Evolutionary conservation across 192 early-diverging fungal genomes (phyloP).

Genomic region (Pecoramyces ruminantium): DNA sequence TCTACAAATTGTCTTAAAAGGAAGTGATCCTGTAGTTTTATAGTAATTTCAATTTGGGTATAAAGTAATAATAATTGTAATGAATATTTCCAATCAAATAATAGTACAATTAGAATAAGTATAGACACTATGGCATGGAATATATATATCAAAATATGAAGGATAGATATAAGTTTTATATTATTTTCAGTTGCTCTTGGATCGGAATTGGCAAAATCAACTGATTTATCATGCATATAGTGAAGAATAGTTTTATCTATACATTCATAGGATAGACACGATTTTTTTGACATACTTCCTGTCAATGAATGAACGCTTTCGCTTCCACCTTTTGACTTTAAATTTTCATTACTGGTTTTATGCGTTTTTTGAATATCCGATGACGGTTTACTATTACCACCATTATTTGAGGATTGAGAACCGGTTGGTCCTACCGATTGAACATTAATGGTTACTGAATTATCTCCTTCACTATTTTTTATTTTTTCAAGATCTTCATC

Average conservation of each 20-base stretch:
- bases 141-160: not conserved
- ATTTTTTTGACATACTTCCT: not conserved
- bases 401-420: too few species aligned
- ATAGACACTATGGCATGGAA: not conserved
- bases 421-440: too few species aligned
- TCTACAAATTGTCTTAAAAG: not conserved
- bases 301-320: not conserved
- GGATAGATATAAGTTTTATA: not conserved
- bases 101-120: not conserved
- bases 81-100: not conserved
- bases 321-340: not conserved
- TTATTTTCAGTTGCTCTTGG: not conserved
- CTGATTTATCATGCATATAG: not conserved
- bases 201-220: not conserved
- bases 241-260: not conserved
- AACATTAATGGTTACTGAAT: too few species aligned
- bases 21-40: not conserved
- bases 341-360: not conserved
- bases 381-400: too few species aligned
- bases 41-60: not conserved
- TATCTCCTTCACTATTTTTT: too few species aligned
- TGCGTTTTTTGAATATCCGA: not conserved
- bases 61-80: not conserved
- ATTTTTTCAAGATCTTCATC: too few species aligned
- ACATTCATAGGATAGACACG: not conserved